Percentiles rank a stretch among this genome's conserved stretches.
Conservation (phyloP, 129 eudicot genomes). For the Lactuca saligna region DNA sequence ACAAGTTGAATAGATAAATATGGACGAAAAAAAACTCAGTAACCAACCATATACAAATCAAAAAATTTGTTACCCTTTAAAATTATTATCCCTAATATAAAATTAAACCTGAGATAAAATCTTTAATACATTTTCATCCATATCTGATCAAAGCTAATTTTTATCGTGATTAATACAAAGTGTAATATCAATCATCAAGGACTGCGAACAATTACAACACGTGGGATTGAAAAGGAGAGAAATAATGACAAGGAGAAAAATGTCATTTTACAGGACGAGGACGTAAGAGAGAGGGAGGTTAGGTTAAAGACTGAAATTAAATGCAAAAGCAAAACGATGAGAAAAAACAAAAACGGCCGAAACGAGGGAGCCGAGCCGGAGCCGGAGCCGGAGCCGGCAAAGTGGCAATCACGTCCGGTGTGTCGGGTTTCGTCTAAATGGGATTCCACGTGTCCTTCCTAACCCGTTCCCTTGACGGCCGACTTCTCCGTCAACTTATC, state of each 20-base stretch:
- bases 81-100: too few relatives aligned
- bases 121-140: too few relatives aligned
- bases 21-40: too few relatives aligned
- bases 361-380: conserved; percentile 31
- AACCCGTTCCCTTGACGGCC: conserved; percentile 43
- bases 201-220: not conserved
- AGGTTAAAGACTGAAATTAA: conserved; percentile 6
- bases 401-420: conserved; percentile 30
- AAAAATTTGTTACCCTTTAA: too few relatives aligned
- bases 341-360: conserved; percentile 17
- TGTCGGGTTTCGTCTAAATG: conserved; percentile 35
- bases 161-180: too few relatives aligned
- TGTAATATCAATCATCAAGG: too few relatives aligned
- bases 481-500: conserved; percentile 52
- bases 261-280: not conserved
- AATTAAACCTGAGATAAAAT: too few relatives aligned
- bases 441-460: conserved; percentile 42
- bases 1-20: too few relatives aligned
- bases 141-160: too few relatives aligned
- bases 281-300: not conserved
- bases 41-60: too few relatives aligned
- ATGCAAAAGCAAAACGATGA: conserved; percentile 16
- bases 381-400: conserved; percentile 27
- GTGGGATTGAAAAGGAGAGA: not conserved
- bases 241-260: not conserved